Conservation (phyloP, 78 protist species). For the Monosiga brevicollis region DNA sequence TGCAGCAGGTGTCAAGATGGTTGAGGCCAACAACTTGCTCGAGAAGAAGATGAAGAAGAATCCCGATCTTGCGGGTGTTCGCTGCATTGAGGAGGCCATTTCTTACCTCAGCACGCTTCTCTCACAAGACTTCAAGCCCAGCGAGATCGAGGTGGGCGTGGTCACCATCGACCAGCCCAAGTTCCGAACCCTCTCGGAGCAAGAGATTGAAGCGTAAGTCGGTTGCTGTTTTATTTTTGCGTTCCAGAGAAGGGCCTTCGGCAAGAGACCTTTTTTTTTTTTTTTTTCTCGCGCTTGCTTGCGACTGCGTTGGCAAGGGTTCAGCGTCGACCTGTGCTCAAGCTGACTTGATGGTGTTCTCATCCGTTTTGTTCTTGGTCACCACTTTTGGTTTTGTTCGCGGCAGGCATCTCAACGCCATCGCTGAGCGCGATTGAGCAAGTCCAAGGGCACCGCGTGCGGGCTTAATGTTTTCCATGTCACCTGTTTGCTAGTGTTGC, state of each 20-base stretch:
- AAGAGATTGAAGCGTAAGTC: slow-evolving; percentile 68
- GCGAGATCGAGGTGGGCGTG: slow-evolving; percentile 84
- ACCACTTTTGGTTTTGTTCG: no score
- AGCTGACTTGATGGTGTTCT: no score
- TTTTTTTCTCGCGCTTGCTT: no score
- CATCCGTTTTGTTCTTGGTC: no score
- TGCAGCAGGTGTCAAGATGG: slow-evolving; percentile 84
- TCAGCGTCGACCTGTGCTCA: no score
- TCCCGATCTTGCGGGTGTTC: slow-evolving; percentile 21
- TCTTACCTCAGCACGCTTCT: slow-evolving; percentile 68
- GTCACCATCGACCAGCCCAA: slow-evolving; percentile 24
- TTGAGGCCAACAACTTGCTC: slow-evolving; percentile 82
- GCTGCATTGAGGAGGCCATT: slow-evolving; percentile 70
- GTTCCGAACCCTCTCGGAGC: slow-evolving; percentile 48
- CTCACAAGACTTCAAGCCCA: slow-evolving; percentile 76
- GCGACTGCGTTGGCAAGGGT: no score
- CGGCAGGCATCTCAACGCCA: slow-evolving; percentile 68
- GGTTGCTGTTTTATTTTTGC: no score
- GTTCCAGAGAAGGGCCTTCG: no score
- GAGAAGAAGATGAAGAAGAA: slow-evolving; percentile 88
- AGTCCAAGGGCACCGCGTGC: no score
- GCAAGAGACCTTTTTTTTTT: no score
- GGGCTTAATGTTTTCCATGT: no score
- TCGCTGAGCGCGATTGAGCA: slow-evolving; percentile 78
- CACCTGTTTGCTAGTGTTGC: no score